A percentile compares a stretch with the other conserved stretches of the same genome.
Conservation (phyloP, 805 yeast genomes). For the Pichia pseudocactophila region DNA sequence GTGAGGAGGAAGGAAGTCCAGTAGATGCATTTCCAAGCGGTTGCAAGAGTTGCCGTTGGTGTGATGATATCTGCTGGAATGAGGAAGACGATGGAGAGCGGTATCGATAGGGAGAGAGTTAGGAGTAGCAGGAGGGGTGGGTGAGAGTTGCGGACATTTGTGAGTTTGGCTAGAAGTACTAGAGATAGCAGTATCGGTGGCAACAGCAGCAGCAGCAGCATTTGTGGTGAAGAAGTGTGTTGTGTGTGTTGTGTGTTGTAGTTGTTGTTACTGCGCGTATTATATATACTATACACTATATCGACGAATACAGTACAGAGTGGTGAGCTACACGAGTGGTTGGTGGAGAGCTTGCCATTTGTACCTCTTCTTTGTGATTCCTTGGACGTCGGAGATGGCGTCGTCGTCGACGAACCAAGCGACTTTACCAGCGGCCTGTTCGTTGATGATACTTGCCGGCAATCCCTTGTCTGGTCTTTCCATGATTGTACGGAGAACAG, state of each 20-base stretch:
- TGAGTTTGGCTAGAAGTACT: slow-evolving; percentile 29
- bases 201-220: background rate
- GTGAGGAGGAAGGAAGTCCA: slow-evolving; percentile 77
- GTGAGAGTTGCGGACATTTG: slow-evolving; percentile 30
- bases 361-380: slow-evolving; percentile 60
- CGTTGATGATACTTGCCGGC: slow-evolving; percentile 89
- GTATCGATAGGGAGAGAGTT: slow-evolving; percentile 57
- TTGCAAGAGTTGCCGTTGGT: slow-evolving; percentile 21
- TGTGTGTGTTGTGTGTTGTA: too few relatives aligned
- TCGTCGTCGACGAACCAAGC: slow-evolving; percentile 97
- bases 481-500: slow-evolving; percentile 82
- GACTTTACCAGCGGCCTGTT: slow-evolving; percentile 93
- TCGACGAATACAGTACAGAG: too few relatives aligned
- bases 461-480: slow-evolving; percentile 95
- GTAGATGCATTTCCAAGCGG: slow-evolving; percentile 64
- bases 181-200: background rate
- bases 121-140: slow-evolving; percentile 38
- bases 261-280: too few relatives aligned
- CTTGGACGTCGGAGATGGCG: slow-evolving; percentile 71
- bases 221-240: slow-evolving; percentile 7
- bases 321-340: too few relatives aligned
- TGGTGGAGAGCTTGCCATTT: slow-evolving; percentile 39
- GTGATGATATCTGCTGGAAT: slow-evolving; percentile 64
- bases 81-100: slow-evolving; percentile 63
- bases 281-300: too few relatives aligned